phyloP scores from a whole-genome alignment of 148 eudicot genomes.

The Nyssa sinensis region DNA sequence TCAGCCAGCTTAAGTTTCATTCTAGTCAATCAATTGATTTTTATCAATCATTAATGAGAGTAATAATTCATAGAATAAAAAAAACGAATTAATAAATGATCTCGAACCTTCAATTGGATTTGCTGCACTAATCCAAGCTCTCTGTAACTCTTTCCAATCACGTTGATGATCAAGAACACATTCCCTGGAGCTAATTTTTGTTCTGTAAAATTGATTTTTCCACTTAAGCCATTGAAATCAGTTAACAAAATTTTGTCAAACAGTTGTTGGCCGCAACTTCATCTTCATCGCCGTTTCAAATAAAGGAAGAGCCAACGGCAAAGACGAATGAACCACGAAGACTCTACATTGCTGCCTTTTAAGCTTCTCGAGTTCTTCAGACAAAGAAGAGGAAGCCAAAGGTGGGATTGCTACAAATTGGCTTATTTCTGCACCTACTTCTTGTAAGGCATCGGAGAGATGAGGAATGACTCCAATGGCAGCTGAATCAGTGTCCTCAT shows the following conservation, averaged over 20 bases:
- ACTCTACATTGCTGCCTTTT: neutral
- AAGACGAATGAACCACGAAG: neutral
- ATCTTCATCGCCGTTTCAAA: neutral
- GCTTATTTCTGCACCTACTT: neutral
- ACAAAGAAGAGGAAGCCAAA: neutral
- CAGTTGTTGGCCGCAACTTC: neutral
- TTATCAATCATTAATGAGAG: too few species aligned
- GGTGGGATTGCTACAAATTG: neutral
- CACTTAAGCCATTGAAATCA: slow-evolving; percentile 1
- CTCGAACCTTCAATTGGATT: slow-evolving; percentile 19
- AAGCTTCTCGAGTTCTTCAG: neutral
- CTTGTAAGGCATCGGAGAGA: slow-evolving; percentile 13
- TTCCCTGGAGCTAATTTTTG: slow-evolving; percentile 7
- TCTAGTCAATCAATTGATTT: too few species aligned
- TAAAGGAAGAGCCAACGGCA: neutral
- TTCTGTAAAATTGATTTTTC: too few species aligned
- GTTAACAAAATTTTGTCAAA: neutral
- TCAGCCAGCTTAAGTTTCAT: too few species aligned
- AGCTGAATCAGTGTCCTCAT: slow-evolving; percentile 13
- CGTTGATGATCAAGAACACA: slow-evolving; percentile 17
- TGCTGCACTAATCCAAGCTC: slow-evolving; percentile 25
- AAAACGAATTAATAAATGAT: too few species aligned
- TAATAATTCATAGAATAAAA: too few species aligned
- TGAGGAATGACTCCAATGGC: slow-evolving; percentile 6
- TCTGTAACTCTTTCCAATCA: slow-evolving; percentile 18